Base-by-base conservation (phyloP, 306 rosid genomes). In the Datisca glomerata region DNA sequence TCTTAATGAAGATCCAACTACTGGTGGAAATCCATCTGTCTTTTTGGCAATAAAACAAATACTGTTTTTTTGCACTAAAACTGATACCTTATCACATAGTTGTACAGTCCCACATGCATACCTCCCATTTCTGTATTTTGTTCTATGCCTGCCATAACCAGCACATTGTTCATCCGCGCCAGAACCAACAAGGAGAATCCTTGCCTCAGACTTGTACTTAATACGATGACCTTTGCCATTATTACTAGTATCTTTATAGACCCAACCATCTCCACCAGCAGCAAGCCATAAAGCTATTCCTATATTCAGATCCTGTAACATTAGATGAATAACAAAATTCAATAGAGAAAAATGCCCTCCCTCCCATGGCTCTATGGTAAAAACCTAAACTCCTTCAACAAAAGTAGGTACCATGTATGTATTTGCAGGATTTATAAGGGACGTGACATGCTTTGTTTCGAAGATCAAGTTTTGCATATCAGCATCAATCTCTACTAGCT, bases 91-190 rank as follows among this genome's bases (percentile, higher is more conserved):
- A n/a, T n/a, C n/a, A n/a, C n/a, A n/a, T n/a, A n/a, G n/a, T n/a
- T n/a, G n/a, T n/a, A n/a, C n/a, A n/a, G n/a, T n/a, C n/a, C n/a
- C n/a, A n/a, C n/a, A 23, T 32, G 23, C 63, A 46, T 71, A 89
- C 97, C 95, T 78, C 66, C 81, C 86, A 23, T 65, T 66, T 55
- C 75, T 70, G 68, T 59, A 83, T 60, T 91, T 79, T 60, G 97
- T 83, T 66, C 73, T 78, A 47, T 83, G 97, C 63, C 97, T 77
- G 21, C 95, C 97, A 65, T 89, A 89, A 68, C 97, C 97, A 66
- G 97, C 97, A 48, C 97, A 89, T 75, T 89, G 97, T 59, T 83
- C 97, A 68, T 89, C 97, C 21, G 97, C 95, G 45, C 97, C 97
- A 37, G 97, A 76, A 44, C 97, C 97, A 70, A 89, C 93, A 37